Conservation (phyloP, 495 filamentous ascomycete species). For the Trichoderma gamsii region DNA sequence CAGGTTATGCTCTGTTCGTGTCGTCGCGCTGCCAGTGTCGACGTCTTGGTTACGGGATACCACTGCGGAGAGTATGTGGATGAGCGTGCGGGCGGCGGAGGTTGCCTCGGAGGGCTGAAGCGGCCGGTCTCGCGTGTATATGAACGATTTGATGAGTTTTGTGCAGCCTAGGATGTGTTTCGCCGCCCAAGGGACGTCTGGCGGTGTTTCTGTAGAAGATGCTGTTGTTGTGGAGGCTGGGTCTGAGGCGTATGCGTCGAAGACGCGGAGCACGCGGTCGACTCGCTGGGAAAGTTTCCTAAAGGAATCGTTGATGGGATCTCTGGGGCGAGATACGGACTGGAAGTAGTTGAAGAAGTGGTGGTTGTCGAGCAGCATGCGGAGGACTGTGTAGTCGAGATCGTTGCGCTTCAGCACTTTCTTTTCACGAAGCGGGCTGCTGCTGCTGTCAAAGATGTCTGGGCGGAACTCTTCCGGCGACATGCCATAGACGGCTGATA, state of each 20-base stretch:
- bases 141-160: constrained; percentile 28
- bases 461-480: constrained; percentile 31
- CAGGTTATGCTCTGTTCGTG: constrained; percentile 29
- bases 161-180: constrained; percentile 32
- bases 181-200: constrained; percentile 34
- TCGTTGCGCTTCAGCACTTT: constrained; percentile 34
- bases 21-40: constrained; percentile 21
- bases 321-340: constrained; percentile 30
- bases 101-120: constrained; percentile 29
- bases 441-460: constrained; percentile 30
- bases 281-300: constrained; percentile 34
- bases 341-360: constrained; percentile 39
- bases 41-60: constrained; percentile 28
- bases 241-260: constrained; percentile 28
- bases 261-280: constrained; percentile 32
- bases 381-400: constrained; percentile 41
- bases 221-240: constrained; percentile 17
- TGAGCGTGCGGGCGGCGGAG: constrained; percentile 35
- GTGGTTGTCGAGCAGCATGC: constrained; percentile 40
- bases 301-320: constrained; percentile 35
- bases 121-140: constrained; percentile 32
- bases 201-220: constrained; percentile 22
- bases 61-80: constrained; percentile 37
- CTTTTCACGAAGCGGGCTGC: constrained; percentile 16
- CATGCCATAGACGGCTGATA: constrained; percentile 32